Conservation (phyloP, 257 asterid genomes). For the Capsicum chinense region DNA sequence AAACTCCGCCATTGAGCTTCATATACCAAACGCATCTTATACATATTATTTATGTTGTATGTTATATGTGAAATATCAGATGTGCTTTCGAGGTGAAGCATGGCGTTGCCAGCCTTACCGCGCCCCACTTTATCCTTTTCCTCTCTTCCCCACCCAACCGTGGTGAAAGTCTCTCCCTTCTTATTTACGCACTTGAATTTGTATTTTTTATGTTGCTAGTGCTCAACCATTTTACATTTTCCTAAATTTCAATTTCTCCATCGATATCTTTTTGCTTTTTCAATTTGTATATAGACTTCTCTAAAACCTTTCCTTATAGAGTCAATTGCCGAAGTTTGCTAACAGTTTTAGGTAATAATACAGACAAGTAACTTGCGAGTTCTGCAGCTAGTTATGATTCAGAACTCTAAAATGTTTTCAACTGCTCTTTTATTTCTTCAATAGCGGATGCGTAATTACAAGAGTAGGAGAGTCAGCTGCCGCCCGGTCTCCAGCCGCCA, state of each 20-base stretch:
- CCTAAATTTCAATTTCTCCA: slow-evolving; percentile 14
- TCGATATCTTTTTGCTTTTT: neutral
- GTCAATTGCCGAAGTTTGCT: neutral
- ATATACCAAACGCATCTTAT: neutral
- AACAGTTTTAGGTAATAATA: slow-evolving; percentile 3
- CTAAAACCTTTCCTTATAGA: slow-evolving; percentile 2
- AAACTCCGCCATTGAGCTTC: slow-evolving; percentile 7
- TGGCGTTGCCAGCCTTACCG: slow-evolving; percentile 52
- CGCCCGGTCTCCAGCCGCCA: too few species aligned
- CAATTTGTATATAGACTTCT: neutral
- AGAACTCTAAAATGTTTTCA: neutral
- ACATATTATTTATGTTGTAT: slow-evolving; percentile 2
- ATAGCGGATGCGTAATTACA: too few species aligned
- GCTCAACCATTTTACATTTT: neutral
- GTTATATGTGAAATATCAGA: slow-evolving; percentile 23
- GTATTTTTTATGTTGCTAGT: neutral
- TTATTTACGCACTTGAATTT: neutral
- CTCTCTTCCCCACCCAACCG: slow-evolving; percentile 40
- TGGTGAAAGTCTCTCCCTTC: slow-evolving; percentile 39
- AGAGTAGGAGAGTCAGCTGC: too few species aligned
- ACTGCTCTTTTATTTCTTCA: neutral
- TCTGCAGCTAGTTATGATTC: neutral
- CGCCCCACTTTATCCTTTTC: slow-evolving; percentile 25
- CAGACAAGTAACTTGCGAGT: neutral
- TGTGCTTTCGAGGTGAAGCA: slow-evolving; percentile 44